Evolutionary conservation across 2,329 filamentous ascomycete species (phyloP), one percentile per base, ranked within the genome.

Genomic region (Fusarium staphyleae): DNA sequence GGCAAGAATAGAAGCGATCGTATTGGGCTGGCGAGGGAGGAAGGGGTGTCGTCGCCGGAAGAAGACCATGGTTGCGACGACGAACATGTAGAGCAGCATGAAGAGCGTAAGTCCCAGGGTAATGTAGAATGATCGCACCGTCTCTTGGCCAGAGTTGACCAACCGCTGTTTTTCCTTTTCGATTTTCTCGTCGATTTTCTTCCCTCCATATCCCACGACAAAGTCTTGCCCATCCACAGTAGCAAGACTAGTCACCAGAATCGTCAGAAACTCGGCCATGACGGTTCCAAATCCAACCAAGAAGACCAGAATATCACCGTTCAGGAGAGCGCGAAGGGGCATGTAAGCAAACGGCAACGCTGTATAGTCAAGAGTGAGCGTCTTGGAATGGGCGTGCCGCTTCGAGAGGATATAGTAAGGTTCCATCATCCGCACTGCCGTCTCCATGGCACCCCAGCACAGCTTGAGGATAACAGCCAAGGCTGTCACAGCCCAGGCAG

Each of bases 1-100:
- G 0, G 88, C 88, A 47, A 93, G 78, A 46, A 92, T 84, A 35
- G 84, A 87, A 2, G 89, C 86, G 63, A 93, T 92, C 15, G 89
- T 91, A 64, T 87, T 90, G 4, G 89, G 89, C 75, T 92, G 88
- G 4, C 90, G 83, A 1, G 90, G 90, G 49, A 93, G 76, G 71
- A 93, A 92, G 3, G 89, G 83, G 48, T 86, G 83, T 0, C 86
- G 80, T 12, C 89, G 83, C 2, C 83, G 81, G 14, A 77, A 51
- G 66, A 88, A 88, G 14, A 89, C 86, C 1, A 86, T 65, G 1
- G 73, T 70, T 1, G 87, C 83, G 16, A 88, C 81, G 18, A 79
- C 63, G 48, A 80, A 78, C 70, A 92, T 84, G 70, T 88, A 87
- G 6, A 83, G 26, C n/a, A 91, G 78, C 61, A 91, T 89, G 42